Evolutionary conservation across 768 basidiomycete genomes (phyloP), one percentile per base, ranked within the genome.

Genomic region (Cubamyces lactineus): DNA sequence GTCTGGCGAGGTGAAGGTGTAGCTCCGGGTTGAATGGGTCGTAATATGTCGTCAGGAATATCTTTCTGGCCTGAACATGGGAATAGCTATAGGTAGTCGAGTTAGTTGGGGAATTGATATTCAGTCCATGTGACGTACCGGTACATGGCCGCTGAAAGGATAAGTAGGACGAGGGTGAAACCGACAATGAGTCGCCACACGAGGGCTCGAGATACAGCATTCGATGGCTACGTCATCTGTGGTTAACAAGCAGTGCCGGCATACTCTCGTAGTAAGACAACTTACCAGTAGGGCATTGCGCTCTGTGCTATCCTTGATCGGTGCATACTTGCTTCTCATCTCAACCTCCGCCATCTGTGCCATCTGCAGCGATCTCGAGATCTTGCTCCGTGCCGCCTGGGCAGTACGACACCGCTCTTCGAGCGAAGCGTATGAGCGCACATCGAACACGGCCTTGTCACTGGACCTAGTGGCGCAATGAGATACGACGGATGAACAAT

Each of bases 21-120:
- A 91, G 79, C 68, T 91, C 86, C 16, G 88, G 86, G 70, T 89
- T 84, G 74, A 89, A 85, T 59, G 91, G 87, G 70, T 93, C 89
- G 68, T 88, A 91, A 66, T 91, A 92, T 61, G 83, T 86, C 62
- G 86, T 88, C 67, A 91, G 78, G 73, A 89, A 92, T 30, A 85
- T 75, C 23, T 82, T 77, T 68, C 72, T 79, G 47, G 87, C 84
- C 50, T 77, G 79, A 30, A 72, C 71, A 49, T 74, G 67, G 61
- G 80, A 79, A 67, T 84, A 64, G 66, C 89, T 85, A 62, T 53
- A 19, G n/a, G 54, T 15, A 11, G 23, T 59, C 11, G 61, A 46
- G 15, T 13, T 9, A 21, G 40, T 17, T 15, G 51, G 19, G 15
- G 26, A 12, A 28, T 26, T 17, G 17, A n/a, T 15, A 21, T 17